phyloP scores from a whole-genome alignment of 306 rosid species.

The Prunus kanzakura region DNA sequence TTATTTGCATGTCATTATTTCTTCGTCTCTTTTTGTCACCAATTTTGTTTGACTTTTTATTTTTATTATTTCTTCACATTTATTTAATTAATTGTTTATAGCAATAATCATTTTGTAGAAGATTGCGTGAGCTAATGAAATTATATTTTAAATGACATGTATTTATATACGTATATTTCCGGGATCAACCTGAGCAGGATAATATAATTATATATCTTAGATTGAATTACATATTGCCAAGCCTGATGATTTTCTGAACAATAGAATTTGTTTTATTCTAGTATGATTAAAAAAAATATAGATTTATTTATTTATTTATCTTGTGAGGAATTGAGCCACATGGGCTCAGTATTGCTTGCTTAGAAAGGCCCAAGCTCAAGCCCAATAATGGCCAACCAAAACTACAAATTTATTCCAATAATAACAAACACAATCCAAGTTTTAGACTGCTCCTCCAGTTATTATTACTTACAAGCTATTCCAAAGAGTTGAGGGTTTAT shows the following conservation, averaged over 20 bases:
- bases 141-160: background rate
- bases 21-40: background rate
- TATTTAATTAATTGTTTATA: background rate
- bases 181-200: background rate
- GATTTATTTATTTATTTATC: no score
- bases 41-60: background rate
- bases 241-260: background rate
- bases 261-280: background rate
- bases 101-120: background rate
- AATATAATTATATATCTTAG: background rate
- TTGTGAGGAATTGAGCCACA: no score
- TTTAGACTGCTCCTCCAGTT: background rate
- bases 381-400: no score
- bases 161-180: background rate
- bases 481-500: constrained; percentile 72
- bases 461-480: constrained; percentile 49
- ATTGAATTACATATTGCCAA: background rate
- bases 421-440: no score
- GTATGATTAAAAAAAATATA: background rate
- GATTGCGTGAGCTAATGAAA: background rate
- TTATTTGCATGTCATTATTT: background rate
- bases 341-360: no score
- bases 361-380: no score
- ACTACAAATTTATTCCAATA: no score
- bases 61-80: background rate